These are phyloP conservation scores for Syzygium grande DNA, from an alignment of 345 rosid genomes.

Conservation along the genomic window DNA sequence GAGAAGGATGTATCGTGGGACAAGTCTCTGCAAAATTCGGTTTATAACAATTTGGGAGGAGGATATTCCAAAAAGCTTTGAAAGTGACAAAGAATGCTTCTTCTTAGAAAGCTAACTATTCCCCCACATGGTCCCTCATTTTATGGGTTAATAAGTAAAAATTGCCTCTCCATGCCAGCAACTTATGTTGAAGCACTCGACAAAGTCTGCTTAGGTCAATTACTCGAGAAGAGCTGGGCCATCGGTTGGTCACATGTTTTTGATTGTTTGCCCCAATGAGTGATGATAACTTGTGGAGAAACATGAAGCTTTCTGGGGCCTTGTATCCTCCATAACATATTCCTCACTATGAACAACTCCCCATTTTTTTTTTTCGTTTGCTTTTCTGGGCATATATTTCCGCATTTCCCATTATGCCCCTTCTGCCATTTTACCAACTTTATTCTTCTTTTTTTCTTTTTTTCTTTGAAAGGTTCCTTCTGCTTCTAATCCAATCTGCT, in stretches of 20 bases:
- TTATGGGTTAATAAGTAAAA: not conserved
- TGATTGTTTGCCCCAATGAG: not conserved
- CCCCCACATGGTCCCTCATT: not conserved
- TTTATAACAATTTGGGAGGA: not conserved
- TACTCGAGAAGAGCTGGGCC: not conserved
- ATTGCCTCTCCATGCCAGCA: not conserved
- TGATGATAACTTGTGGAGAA: not conserved
- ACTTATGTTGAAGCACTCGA: not conserved
- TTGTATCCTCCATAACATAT: not conserved
- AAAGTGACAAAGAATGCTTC: not conserved
- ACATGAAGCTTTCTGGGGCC: not conserved
- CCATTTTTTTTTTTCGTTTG: not conserved
- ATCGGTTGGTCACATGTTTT: not conserved
- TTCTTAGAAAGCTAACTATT: not conserved
- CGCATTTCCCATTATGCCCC: constrained; percentile 1
- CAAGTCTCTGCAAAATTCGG: not conserved
- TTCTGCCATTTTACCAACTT: not conserved
- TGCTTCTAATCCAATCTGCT: not conserved
- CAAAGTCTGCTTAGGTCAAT: not conserved
- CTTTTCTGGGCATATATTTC: not conserved
- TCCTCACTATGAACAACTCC: not conserved
- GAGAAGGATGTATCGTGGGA: not conserved
- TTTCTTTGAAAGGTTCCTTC: not conserved
- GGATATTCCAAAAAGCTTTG: not conserved
- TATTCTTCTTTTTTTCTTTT: not conserved